Base-by-base conservation (phyloP, 805 yeast genomes). In the Kluyveromyces dobzhanskii region DNA sequence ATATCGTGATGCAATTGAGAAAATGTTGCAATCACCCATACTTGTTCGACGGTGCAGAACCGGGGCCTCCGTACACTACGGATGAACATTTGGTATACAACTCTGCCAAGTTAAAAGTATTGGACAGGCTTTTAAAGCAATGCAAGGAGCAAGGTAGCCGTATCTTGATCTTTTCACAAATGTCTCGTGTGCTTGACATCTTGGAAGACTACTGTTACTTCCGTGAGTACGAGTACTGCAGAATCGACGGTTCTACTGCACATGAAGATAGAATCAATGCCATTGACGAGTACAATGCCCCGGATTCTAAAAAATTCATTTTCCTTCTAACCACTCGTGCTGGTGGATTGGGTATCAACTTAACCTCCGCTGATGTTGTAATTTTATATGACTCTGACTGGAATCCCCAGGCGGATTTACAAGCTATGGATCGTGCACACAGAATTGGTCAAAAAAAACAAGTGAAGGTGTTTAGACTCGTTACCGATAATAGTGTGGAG, bases 381-480 rank as follows among this genome's bases (percentile, higher is more conserved):
- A 73, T 83, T 3, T 59, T 83, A 32, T 83, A 68, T 54, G 94
- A 83, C 61, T 79, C 87, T 3, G 94, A 83, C 57, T 83, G 94
- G 94, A 83, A 83, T 49, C 94, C 94, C 1, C 94, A 83, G 54
- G 92, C 90, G 3, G 94, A 83, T 68, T 70, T 83, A 47, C 94
- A 83, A 60, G 90, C 90, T 1, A 83, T 83, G 92, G 94, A 83
- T 56, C 72, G 94, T 65, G 92, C 92, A 0, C 94, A 83, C 60
- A 73, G 94, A 69, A 83, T 83, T 54, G 94, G 94, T 5, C 94
- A 83, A 57, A 83, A 80, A 32, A 83, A 82, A 48, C 94, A 83
- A 57, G 94, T 83, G 21, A 78, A 75, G 52, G 92, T 83, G 2
- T 83, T 76, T 53, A 67, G 94, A 61, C 74, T 83, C 45, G 74